phyloP scores from a whole-genome alignment of 805 yeast genomes.

The Brettanomyces custersianus region DNA sequence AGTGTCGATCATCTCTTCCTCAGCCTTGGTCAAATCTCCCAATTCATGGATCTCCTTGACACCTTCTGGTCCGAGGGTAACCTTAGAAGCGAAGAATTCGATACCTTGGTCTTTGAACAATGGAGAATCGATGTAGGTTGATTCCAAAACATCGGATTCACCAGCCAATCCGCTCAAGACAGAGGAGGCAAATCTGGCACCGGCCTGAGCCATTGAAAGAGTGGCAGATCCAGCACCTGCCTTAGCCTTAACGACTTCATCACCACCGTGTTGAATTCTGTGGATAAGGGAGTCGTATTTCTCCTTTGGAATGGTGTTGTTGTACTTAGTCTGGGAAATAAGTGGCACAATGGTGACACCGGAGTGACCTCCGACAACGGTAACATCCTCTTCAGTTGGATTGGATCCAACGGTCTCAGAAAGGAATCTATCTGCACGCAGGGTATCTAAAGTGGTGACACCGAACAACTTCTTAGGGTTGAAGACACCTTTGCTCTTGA shows the following conservation, averaged over 20 bases:
- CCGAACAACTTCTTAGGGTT: conserved; percentile 90
- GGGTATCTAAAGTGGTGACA: conserved; percentile 89
- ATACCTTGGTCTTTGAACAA: conserved; percentile 82
- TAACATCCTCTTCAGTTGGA: conserved; percentile 69
- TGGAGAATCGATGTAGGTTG: conserved; percentile 63
- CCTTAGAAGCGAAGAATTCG: conserved; percentile 92
- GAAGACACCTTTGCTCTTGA: conserved; percentile 78
- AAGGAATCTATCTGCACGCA: conserved; percentile 83
- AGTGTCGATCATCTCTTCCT: conserved; percentile 71
- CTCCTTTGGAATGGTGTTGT: conserved; percentile 48
- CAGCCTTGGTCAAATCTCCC: conserved; percentile 66
- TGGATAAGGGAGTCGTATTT: conserved; percentile 58
- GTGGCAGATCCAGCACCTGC: conserved; percentile 82
- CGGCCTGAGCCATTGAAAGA: conserved; percentile 80
- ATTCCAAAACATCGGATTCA: conserved; percentile 39
- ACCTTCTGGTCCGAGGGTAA: conserved; percentile 90
- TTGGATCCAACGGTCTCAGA: conserved; percentile 58
- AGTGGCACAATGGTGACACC: conserved; percentile 94
- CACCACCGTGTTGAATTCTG: conserved; percentile 92
- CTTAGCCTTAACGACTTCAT: conserved; percentile 80
- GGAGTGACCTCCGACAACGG: conserved; percentile 96
- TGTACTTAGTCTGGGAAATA: conserved; percentile 75
- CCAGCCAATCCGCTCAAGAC: conserved; percentile 49
- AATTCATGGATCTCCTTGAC: conserved; percentile 71
- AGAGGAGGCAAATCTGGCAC: conserved; percentile 64